A percentile compares a stretch with the other conserved stretches of the same genome.
Evolutionary conservation across 768 basidiomycete genomes (phyloP).

Genomic region (Boletus speciosus): DNA sequence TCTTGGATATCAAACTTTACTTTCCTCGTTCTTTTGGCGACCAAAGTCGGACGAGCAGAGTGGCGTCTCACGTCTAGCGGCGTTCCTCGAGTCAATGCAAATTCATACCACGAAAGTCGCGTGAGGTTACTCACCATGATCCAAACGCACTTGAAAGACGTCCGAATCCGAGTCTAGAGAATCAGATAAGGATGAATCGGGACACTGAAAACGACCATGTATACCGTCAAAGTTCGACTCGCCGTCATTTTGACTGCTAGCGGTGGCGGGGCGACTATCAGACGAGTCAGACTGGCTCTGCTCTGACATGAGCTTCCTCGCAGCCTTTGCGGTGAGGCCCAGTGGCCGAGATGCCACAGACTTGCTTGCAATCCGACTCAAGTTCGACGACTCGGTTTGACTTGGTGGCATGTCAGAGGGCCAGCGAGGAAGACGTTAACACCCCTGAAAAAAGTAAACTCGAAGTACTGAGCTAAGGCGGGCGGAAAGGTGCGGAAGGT

Average conservation of each 20-base stretch:
- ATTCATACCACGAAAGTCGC: background rate
- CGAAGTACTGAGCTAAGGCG: too few relatives aligned
- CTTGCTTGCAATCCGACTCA: background rate
- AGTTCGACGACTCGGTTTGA: background rate
- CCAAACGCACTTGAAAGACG: background rate
- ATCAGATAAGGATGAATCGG: background rate
- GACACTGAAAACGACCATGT: background rate
- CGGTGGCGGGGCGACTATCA: background rate
- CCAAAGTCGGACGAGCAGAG: background rate
- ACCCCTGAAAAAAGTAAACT: background rate
- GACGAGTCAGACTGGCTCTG: slow-evolving; percentile 7
- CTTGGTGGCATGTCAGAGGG: slow-evolving; percentile 10
- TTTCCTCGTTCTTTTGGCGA: slow-evolving; percentile 3
- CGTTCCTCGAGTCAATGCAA: background rate
- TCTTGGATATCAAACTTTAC: slow-evolving; percentile 15
- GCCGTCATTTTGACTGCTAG: slow-evolving; percentile 6
- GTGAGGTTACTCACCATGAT: background rate
- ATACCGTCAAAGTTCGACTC: slow-evolving; percentile 2
- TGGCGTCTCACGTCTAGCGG: slow-evolving; percentile 3
- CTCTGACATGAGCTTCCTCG: slow-evolving; percentile 9
- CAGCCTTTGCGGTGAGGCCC: slow-evolving; percentile 9
- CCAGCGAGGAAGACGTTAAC: slow-evolving; percentile 10
- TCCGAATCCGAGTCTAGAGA: slow-evolving; percentile 19
- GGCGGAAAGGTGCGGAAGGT: background rate
- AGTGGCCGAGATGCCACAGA: background rate